Evolutionary conservation across 495 filamentous ascomycete genomes (phyloP).

Genomic region (Podospora australis): DNA sequence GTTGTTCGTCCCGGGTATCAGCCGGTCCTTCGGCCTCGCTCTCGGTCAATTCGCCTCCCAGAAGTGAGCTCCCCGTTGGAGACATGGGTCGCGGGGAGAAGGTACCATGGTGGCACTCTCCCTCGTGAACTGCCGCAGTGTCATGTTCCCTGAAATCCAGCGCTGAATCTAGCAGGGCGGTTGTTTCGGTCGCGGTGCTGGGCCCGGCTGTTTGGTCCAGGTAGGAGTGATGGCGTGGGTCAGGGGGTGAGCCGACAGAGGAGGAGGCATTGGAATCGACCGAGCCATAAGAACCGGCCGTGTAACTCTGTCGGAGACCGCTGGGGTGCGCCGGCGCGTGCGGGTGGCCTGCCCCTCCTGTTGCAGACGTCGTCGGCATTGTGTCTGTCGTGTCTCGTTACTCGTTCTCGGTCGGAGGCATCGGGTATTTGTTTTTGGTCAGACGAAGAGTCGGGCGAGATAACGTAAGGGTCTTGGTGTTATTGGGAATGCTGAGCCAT

Average conservation of each 20-base stretch:
- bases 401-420: background rate
- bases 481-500: conserved; percentile 1
- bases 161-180: conserved; percentile 32
- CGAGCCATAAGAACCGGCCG: conserved; percentile 27
- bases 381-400: background rate
- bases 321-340: conserved; percentile 38
- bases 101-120: conserved; percentile 67
- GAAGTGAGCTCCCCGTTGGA: conserved; percentile 37
- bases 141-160: conserved; percentile 27
- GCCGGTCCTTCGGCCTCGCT: conserved; percentile 17
- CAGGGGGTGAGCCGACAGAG: conserved; percentile 1
- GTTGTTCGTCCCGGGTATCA: conserved; percentile 9
- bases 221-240: conserved; percentile 10
- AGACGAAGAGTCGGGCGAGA: background rate
- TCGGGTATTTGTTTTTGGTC: too few species aligned
- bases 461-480: background rate
- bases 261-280: conserved; percentile 12
- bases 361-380: conserved; percentile 3
- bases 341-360: conserved; percentile 7
- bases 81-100: conserved; percentile 62
- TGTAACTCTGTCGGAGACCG: conserved; percentile 40
- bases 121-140: conserved; percentile 39
- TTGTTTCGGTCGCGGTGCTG: conserved; percentile 32
- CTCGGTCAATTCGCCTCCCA: conserved; percentile 10
- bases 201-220: conserved; percentile 19